Conservation (phyloP, 768 basidiomycete genomes). For the Lactifluus echinatus region DNA sequence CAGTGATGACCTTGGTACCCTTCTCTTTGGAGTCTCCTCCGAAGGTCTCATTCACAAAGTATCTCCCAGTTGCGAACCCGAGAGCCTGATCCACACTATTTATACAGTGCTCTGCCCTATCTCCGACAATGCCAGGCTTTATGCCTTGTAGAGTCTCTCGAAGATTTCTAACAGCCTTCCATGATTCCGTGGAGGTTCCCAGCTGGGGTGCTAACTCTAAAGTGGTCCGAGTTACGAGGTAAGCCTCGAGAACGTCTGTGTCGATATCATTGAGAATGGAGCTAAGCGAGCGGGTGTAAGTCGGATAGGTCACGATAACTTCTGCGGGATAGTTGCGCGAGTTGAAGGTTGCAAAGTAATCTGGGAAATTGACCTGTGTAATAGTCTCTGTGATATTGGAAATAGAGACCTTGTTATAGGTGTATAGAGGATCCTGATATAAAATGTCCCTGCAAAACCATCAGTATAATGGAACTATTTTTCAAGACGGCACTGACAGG, state of each 20-base stretch:
- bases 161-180: constrained; percentile 65
- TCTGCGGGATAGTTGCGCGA: constrained; percentile 66
- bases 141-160: constrained; percentile 71
- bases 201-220: constrained; percentile 60
- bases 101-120: constrained; percentile 80
- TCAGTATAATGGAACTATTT: constrained; percentile 1
- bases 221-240: constrained; percentile 74
- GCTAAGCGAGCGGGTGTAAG: constrained; percentile 61
- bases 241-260: constrained; percentile 71
- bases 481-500: constrained; percentile 38
- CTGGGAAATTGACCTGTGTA: constrained; percentile 69
- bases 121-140: constrained; percentile 77
- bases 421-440: constrained; percentile 71
- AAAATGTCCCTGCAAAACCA: constrained; percentile 45
- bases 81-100: constrained; percentile 58
- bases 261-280: constrained; percentile 59
- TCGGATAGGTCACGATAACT: constrained; percentile 77
- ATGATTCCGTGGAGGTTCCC: constrained; percentile 65
- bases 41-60: constrained; percentile 82
- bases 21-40: constrained; percentile 69
- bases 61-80: constrained; percentile 86
- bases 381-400: constrained; percentile 60
- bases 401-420: constrained; percentile 79
- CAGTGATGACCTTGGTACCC: constrained; percentile 74
- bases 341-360: constrained; percentile 82